These are phyloP conservation scores for Amanita phalloides DNA, from an alignment of 768 basidiomycete genomes.

Conservation along the genomic window DNA sequence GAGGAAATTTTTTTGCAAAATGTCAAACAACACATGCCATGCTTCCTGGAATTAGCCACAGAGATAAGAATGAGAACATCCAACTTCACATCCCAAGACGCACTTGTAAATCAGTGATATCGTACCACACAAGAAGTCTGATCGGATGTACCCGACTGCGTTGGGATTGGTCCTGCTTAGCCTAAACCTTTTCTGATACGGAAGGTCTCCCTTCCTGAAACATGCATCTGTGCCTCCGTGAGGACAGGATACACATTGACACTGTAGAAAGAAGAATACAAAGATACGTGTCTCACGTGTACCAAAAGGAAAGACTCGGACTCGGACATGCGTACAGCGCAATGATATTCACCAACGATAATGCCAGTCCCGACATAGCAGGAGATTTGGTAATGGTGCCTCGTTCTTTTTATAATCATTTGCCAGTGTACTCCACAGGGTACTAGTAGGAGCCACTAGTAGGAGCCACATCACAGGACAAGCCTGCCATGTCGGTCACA, in stretches of 20 bases:
- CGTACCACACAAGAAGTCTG: neutral
- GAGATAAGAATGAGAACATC: too few species aligned
- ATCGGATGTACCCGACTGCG: neutral
- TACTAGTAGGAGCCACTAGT: neutral
- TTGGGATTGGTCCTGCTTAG: neutral
- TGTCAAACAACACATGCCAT: neutral
- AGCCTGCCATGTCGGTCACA: neutral
- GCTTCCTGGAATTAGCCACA: neutral
- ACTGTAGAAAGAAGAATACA: neutral
- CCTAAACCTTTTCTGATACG: slow-evolving; percentile 1
- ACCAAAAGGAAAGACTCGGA: neutral
- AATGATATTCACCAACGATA: neutral
- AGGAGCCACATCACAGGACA: neutral
- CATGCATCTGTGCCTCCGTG: neutral
- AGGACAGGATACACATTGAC: neutral
- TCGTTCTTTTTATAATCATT: neutral
- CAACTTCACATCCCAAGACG: neutral
- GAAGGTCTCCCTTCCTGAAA: slow-evolving; percentile 1
- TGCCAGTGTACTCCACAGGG: neutral
- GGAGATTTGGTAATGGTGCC: neutral
- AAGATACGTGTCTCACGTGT: neutral
- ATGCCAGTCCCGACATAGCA: neutral
- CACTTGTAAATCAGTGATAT: neutral
- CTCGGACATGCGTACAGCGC: too few species aligned
- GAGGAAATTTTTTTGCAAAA: neutral